Evolutionary conservation across 345 rosid species (phyloP).

Genomic region (Eucalyptus melliodora): DNA sequence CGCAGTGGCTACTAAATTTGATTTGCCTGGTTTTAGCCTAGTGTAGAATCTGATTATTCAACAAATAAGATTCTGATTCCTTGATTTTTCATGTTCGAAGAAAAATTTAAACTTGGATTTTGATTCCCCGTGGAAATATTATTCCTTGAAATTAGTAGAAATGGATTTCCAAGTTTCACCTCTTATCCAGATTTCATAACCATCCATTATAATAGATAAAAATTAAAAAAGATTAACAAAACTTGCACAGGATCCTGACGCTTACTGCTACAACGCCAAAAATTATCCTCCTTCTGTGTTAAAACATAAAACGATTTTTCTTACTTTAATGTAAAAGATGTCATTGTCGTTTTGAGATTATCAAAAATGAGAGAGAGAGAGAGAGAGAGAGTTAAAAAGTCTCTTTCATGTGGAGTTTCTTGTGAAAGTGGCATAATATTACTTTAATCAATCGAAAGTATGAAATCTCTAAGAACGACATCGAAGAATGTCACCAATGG

Average conservation of each 20-base stretch:
- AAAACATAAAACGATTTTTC: background rate
- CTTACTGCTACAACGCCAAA: background rate
- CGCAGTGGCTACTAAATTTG: too few relatives aligned
- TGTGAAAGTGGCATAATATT: too few relatives aligned
- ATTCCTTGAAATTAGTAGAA: too few relatives aligned
- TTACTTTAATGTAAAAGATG: background rate
- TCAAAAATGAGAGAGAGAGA: background rate
- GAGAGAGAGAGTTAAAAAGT: background rate
- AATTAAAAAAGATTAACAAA: too few relatives aligned
- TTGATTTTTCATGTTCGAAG: too few relatives aligned
- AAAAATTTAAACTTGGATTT: too few relatives aligned
- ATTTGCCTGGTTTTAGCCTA: too few relatives aligned
- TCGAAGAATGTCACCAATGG: background rate
- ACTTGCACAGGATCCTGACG: background rate
- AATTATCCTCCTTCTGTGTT: background rate
- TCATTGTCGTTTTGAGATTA: background rate
- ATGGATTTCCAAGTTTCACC: background rate
- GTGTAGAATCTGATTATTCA: too few relatives aligned
- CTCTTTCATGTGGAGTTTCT: slow-evolving; percentile 13
- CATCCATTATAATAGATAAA: background rate
- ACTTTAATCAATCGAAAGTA: background rate
- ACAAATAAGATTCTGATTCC: too few relatives aligned
- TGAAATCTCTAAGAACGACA: slow-evolving; percentile 38
- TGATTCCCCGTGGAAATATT: too few relatives aligned
- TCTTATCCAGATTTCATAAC: background rate